phyloP scores from a whole-genome alignment of 805 yeast species.

The Monosporozyma siamensis region DNA sequence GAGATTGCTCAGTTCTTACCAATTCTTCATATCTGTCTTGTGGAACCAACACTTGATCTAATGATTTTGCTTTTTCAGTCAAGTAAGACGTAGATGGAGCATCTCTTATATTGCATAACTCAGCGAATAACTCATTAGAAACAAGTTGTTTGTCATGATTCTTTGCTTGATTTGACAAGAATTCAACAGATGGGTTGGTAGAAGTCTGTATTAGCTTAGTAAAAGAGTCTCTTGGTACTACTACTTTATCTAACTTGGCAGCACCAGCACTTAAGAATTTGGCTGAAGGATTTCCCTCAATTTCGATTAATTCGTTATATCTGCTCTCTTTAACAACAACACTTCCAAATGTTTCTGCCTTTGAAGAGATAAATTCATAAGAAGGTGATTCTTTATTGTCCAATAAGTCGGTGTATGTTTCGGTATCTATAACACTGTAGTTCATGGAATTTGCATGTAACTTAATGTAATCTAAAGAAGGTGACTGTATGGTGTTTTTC shows the following conservation, averaged over 20 bases:
- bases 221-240: not conserved
- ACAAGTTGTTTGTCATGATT: not conserved
- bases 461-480: conserved; percentile 2
- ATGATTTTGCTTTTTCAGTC: not conserved
- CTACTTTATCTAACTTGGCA: not conserved
- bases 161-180: not conserved
- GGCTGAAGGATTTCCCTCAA: not conserved
- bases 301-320: not conserved
- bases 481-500: conserved; percentile 6
- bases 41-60: not conserved
- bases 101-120: conserved; percentile 10
- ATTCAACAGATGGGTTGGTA: conserved; percentile 1
- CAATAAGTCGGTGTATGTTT: not conserved
- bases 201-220: not conserved
- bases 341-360: not conserved
- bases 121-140: conserved; percentile 1
- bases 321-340: not conserved
- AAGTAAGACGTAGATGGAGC: conserved; percentile 2
- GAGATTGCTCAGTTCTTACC: not conserved
- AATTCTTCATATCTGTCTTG: not conserved
- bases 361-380: not conserved
- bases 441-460: conserved; percentile 2
- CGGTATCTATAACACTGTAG: not conserved
- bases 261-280: not conserved
- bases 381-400: not conserved